Evolutionary conservation across 805 yeast species (phyloP).

Genomic region (Candida ortonii): DNA sequence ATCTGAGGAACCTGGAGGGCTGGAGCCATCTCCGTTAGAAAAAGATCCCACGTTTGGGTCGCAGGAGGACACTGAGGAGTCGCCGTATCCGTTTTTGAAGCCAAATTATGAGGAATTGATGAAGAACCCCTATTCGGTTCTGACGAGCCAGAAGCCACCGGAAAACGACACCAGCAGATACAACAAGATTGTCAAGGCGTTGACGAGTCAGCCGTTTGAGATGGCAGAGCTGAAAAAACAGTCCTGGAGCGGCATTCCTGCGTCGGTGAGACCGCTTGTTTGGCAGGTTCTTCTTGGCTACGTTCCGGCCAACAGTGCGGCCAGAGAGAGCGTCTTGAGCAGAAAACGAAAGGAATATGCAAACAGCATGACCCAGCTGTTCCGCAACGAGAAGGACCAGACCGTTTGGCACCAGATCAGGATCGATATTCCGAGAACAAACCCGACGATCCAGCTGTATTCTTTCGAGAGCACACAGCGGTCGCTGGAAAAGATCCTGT

Average conservation of each 20-base stretch:
- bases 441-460: conserved; percentile 78
- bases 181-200: conserved; percentile 60
- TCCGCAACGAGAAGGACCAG: conserved; percentile 57
- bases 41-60: too few species aligned
- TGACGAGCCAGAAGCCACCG: conserved; percentile 31
- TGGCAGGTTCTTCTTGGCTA: conserved; percentile 94
- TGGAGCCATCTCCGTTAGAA: too few species aligned
- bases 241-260: conserved; percentile 94
- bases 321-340: conserved; percentile 66
- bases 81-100: conserved; percentile 25
- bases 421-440: conserved; percentile 92
- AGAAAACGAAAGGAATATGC: conserved; percentile 83
- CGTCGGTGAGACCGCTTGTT: conserved; percentile 69
- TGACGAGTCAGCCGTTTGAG: conserved; percentile 57
- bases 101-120: conserved; percentile 37
- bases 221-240: conserved; percentile 68
- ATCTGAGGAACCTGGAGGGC: too few species aligned
- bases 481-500: conserved; percentile 75
- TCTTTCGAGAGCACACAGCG: conserved; percentile 67
- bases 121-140: conserved; percentile 40
- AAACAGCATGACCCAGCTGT: conserved; percentile 70
- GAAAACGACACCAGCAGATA: conserved; percentile 52
- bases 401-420: conserved; percentile 93
- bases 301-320: conserved; percentile 76
- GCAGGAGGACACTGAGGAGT: conserved; percentile 12